phyloP scores from a whole-genome alignment of 345 rosid species.

The Heritiera littoralis region DNA sequence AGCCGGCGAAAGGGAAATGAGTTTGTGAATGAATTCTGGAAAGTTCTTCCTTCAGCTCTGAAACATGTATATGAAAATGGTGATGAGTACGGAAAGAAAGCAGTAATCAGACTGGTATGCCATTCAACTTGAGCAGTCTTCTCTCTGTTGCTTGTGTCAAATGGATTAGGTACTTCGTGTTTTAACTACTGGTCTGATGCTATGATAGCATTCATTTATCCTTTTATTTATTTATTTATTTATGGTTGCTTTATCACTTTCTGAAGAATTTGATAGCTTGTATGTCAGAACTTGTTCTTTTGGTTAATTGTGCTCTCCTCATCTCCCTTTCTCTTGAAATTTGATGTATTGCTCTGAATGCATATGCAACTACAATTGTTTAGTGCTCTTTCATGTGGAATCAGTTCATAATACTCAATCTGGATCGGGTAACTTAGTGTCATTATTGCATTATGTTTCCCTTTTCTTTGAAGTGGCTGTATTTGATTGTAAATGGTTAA shows the following conservation, averaged over 20 bases:
- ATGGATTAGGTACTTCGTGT: neutral
- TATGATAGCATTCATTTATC: neutral
- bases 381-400: neutral
- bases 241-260: neutral
- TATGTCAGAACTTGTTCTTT: neutral
- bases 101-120: slow-evolving; percentile 58
- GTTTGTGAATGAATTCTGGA: slow-evolving; percentile 80
- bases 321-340: neutral
- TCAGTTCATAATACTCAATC: neutral
- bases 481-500: neutral
- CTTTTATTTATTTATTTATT: neutral
- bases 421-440: neutral
- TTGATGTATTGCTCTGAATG: neutral
- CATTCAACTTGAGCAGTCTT: slow-evolving; percentile 10
- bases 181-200: slow-evolving; percentile 1
- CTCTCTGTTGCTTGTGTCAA: neutral
- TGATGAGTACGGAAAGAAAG: slow-evolving; percentile 60
- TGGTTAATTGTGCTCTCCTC: neutral
- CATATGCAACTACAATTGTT: neutral
- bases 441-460: neutral
- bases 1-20: slow-evolving; percentile 76
- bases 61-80: slow-evolving; percentile 56
- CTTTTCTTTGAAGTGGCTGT: neutral
- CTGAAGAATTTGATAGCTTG: neutral
- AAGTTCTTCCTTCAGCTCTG: slow-evolving; percentile 62